Evolutionary conservation across 2,329 filamentous ascomycete species (phyloP).

Genomic region (Aschersonia sp.): DNA sequence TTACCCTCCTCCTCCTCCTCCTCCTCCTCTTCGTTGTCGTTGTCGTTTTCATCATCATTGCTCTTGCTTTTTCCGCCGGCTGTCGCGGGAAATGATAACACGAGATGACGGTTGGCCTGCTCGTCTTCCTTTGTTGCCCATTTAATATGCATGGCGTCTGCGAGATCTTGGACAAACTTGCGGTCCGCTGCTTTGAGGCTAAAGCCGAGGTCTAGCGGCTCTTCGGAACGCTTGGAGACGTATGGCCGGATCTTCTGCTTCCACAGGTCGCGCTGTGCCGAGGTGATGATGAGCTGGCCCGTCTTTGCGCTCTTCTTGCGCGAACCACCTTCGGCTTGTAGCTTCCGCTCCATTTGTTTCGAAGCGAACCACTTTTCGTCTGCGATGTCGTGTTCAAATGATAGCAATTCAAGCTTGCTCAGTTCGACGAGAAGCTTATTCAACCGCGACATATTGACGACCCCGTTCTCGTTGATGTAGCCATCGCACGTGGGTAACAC

Average conservation of each 20-base stretch:
- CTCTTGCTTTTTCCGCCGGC: constrained; percentile 22
- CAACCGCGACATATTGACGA: constrained; percentile 76
- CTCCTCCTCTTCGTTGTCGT: constrained; percentile 17
- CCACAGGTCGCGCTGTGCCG: constrained; percentile 70
- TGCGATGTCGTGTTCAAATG: constrained; percentile 80
- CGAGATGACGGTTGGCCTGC: constrained; percentile 36
- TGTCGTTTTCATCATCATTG: background rate
- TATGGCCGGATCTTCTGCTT: constrained; percentile 68
- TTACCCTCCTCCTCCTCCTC: constrained; percentile 60
- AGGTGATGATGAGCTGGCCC: constrained; percentile 56
- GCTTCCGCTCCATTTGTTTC: constrained; percentile 60
- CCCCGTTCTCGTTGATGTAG: constrained; percentile 91
- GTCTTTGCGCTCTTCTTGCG: constrained; percentile 39
- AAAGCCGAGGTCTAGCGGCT: constrained; percentile 58
- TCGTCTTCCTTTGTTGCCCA: constrained; percentile 45
- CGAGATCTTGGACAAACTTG: constrained; percentile 83
- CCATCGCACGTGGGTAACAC: constrained; percentile 77
- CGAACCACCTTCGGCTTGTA: constrained; percentile 40
- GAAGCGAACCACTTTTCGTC: constrained; percentile 87
- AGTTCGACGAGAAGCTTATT: constrained; percentile 68
- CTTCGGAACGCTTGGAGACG: constrained; percentile 51
- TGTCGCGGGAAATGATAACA: constrained; percentile 30
- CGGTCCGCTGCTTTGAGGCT: constrained; percentile 71
- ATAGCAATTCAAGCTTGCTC: constrained; percentile 76
- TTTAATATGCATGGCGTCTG: constrained; percentile 42